phyloP scores from a whole-genome alignment of 345 rosid species.

The Streptanthus diversifolius region DNA sequence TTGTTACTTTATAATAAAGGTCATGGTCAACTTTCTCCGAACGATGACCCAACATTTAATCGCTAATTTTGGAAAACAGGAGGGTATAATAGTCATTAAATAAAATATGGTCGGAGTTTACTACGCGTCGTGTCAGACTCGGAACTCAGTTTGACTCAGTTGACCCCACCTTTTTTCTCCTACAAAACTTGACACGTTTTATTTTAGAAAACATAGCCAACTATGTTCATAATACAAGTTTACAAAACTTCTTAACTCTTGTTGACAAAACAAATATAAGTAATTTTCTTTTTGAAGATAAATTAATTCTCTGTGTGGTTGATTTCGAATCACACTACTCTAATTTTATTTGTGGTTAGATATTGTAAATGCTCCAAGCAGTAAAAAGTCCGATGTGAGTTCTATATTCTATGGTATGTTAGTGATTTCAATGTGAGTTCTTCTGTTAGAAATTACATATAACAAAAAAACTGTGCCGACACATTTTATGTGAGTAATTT shows the following conservation, averaged over 20 bases:
- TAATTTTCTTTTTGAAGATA: background rate
- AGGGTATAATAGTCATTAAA: conserved; percentile 9
- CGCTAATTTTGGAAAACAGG: background rate
- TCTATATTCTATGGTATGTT: no score
- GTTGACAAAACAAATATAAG: background rate
- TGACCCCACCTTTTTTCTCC: background rate
- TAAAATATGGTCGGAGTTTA: background rate
- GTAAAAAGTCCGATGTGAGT: background rate
- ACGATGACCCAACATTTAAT: background rate
- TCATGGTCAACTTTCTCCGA: conserved; percentile 12
- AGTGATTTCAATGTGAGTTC: no score
- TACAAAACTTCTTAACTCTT: background rate
- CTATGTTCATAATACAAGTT: background rate
- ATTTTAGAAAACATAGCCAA: background rate
- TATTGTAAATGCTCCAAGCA: background rate
- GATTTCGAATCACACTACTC: background rate
- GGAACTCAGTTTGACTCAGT: conserved; percentile 20
- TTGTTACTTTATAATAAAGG: background rate
- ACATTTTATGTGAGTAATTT: background rate
- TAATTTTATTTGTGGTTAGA: background rate
- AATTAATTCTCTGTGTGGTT: background rate
- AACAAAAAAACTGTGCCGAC: background rate
- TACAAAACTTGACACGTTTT: background rate
- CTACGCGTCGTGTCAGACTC: conserved; percentile 17
- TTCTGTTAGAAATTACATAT: no score